Evolutionary conservation across 2,329 filamentous ascomycete genomes (phyloP), one percentile per base, ranked within the genome.

Genomic region (Alternaria infectoria): DNA sequence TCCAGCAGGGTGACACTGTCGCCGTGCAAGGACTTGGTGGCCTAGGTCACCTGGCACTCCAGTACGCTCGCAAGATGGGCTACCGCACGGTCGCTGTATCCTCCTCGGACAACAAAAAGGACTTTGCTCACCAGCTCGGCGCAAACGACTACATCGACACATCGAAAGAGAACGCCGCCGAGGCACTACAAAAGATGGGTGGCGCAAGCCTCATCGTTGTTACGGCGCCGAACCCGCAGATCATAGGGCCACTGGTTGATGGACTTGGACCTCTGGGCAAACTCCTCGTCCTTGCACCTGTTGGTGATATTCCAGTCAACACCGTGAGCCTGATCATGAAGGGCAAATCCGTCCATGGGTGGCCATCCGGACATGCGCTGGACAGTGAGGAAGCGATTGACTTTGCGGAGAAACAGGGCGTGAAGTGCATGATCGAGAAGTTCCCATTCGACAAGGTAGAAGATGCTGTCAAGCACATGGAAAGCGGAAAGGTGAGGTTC

Each of bases 121-220:
- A 83, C 52, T 86, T 86, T 67, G 86, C 85, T 0, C 80, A 80
- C 47, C 69, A 86, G 66, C 79, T 89, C 10, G 87, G 87, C 7
- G 87, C 87, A 0, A 84, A 83, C 59, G 85, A 87, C 55, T 89
- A 86, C 71, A 82, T 89, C 57, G 83, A 87, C 67, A 81, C 86
- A 66, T 84, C 83, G 67, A 81, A 82, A 43, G 80, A 83, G 25
- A 85, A 89, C 47, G 78, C 83, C 0, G 81, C 77, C 2, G 78
- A 81, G 50, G 83, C 83, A 59, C 81, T 91, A 32, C 79, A 80
- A 77, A 84, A 84, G 67, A 78, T 91, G 19, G 89, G 89, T 15
- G 89, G 89, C 25, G 90, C 89, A 0, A 82, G 83, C 4, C 77
- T 90, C 55, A 86, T 91, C 60, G 83, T 91, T 5, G 82, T 87